Conservation (phyloP, 495 filamentous ascomycete species). For the Hypoxylon crocopeplum region DNA sequence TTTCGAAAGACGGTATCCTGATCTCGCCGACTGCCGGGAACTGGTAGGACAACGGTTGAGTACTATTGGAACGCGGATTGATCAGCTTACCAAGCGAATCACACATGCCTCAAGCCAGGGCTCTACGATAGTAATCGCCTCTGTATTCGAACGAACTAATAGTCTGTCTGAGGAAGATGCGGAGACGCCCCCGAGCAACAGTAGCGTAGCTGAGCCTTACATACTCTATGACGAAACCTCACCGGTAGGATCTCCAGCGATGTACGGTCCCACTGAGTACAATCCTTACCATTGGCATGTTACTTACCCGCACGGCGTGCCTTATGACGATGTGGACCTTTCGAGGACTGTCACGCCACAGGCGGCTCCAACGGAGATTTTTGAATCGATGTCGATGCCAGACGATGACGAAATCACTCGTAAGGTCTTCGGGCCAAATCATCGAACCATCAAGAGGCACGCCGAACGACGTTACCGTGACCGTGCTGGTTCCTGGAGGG, state of each 20-base stretch:
- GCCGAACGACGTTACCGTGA: constrained; percentile 54
- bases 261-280: constrained; percentile 30
- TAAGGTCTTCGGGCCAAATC: constrained; percentile 45
- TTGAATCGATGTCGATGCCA: constrained; percentile 42
- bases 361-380: constrained; percentile 33
- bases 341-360: constrained; percentile 41
- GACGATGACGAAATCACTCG: constrained; percentile 37
- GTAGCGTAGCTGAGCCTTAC: constrained; percentile 42
- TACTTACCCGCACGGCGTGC: constrained; percentile 16
- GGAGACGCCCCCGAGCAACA: constrained; percentile 43
- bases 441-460: constrained; percentile 53
- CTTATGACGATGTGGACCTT: constrained; percentile 19
- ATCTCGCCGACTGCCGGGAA: constrained; percentile 48
- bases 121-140: constrained; percentile 59
- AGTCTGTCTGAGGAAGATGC: constrained; percentile 64
- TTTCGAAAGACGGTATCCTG: constrained; percentile 50
- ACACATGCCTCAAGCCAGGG: constrained; percentile 49
- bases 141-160: constrained; percentile 76
- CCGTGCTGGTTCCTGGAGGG: constrained; percentile 56
- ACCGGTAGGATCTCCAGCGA: constrained; percentile 35
- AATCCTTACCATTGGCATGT: constrained; percentile 46
- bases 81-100: constrained; percentile 58
- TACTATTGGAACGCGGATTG: constrained; percentile 64
- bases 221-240: constrained; percentile 30
- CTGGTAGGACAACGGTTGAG: constrained; percentile 56